Base-by-base conservation (phyloP, 805 yeast genomes). In the Wickerhamiella kurtzmanii region DNA sequence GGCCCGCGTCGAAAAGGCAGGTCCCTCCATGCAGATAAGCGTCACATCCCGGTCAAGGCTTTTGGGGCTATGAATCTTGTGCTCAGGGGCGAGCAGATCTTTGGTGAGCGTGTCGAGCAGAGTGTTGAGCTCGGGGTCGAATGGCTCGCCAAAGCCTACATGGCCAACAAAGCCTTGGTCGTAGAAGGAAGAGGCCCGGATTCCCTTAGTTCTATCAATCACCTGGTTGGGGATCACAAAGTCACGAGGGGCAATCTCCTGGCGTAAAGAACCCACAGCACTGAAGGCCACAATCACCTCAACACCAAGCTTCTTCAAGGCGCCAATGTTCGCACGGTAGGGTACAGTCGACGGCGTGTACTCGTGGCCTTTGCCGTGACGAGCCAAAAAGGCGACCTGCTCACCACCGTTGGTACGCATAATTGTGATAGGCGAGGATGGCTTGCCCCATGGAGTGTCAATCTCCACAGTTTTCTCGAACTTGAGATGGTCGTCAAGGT, bases 11-110 rank as follows among this genome's bases (percentile, higher is more conserved):
- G 94, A 80, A 65, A 92, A 92, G 44, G 92, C 95, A 2, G 99
- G 99, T 39, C 99, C 99, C 67, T 89, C 99, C 99, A 92, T 92
- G 65, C 98, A 92, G 52, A 92, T 74, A 37, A 92, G 77, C 4
- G 94, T 82, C 49, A 83, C 67, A 59, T 89, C 96, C 47, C 75
- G 76, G 55, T 77, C 80, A 5, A 48, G 40, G 44, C 85, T 68
- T 46, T 63, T 67, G 63, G 77, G 80, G 45, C 85, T 70, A 66
- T 82, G 94, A 64, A 88, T 66, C 44, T 74, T 75, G 32, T 78
- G 80, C 40, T 72, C 72, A 18, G 51, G 48, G 21, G 44, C 49
- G 20, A 57, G 47, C 4, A 45, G 50, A 20, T 37, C 37, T n/a
- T 20, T 22, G 18, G 53, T 41, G 37, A 46, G 49, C 49, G 82